These are phyloP conservation scores for Geranium incanum DNA, from an alignment of 441 rosid genomes.

Conservation along the genomic window DNA sequence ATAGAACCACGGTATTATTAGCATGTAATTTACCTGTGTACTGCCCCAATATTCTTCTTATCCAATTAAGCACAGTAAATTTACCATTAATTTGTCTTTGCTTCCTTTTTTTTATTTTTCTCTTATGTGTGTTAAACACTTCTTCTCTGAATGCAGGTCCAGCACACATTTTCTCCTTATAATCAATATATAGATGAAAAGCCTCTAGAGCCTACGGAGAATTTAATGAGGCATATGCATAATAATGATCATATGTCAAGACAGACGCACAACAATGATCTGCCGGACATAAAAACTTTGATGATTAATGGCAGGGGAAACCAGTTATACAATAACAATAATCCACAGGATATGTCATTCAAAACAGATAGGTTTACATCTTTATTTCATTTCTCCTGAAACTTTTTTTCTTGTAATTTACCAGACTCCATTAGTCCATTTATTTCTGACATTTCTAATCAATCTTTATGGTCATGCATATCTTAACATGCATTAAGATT, in stretches of 20 bases:
- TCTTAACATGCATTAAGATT: background rate
- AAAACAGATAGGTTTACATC: constrained; percentile 36
- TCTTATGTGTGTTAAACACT: background rate
- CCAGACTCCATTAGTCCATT: background rate
- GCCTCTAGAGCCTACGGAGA: constrained; percentile 26
- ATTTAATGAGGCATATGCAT: constrained; percentile 23
- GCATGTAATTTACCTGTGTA: constrained; percentile 36
- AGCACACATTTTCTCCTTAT: constrained; percentile 27
- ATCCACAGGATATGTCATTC: constrained; percentile 32
- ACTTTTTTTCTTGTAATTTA: background rate
- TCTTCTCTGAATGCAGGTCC: constrained; percentile 26
- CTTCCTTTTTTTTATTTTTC: background rate
- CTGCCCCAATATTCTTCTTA: constrained; percentile 9
- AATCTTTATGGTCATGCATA: background rate
- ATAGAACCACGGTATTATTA: constrained; percentile 39
- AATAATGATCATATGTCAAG: constrained; percentile 17
- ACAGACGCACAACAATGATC: constrained; percentile 1
- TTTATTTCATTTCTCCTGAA: constrained; percentile 8
- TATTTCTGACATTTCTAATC: constrained; percentile 7
- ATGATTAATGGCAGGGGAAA: constrained; percentile 24
- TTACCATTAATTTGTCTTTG: background rate
- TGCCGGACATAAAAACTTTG: constrained; percentile 21
- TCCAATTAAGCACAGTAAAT: constrained; percentile 13
- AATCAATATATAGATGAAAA: constrained; percentile 27
- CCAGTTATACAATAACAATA: constrained; percentile 25